Evolutionary conservation across 1,139 yeast genomes (phyloP), one percentile per base, ranked within the genome.

Genomic region (Yamadazyma sp.): DNA sequence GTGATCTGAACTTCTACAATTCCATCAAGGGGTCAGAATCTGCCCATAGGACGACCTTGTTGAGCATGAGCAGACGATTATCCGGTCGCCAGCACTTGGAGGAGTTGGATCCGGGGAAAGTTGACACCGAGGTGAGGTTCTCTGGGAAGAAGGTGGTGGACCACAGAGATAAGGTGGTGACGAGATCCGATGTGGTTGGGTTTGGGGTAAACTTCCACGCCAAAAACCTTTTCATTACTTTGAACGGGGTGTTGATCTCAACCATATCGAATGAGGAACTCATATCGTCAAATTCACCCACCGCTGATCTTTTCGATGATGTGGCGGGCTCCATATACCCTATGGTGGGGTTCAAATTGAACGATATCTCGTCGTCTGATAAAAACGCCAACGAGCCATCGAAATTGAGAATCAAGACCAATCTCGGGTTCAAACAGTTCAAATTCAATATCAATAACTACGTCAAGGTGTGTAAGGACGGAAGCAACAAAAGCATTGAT

Each of bases 181-280:
- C 52, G 44, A 62, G 52, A 33, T 58, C 71, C 16, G 97, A 89
- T 57, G 69, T 76, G 2, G 71, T 90, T 46, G 97, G 97, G 0
- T 84, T 94, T 58, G 96, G 97, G 2, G 71, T 88, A 20, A 85
- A 89, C 61, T 85, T 78, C 51, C 67, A 76, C 20, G 77, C 77
- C 31, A 74, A 77, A 32, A 65, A 80, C 0, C 70, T 88, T 3
- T 90, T 89, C 51, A 79, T 80, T 46, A 89, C 97, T 0, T 82
- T 86, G 57, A 89, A 90, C 59, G 97, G 97, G 2, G 73, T 86
- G 6, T 54, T 68, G 33, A 65, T 68, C 14, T 60, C 55, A 34
- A 54, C 56, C 2, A 62, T 70, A 11, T 39, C 53, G 3, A 60
- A 61, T 34, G 64, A 60, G 17, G 71, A 67, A 22, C 52, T 70